Base-by-base conservation (phyloP, 129 eudicot species). In the Kitagawia praeruptora region DNA sequence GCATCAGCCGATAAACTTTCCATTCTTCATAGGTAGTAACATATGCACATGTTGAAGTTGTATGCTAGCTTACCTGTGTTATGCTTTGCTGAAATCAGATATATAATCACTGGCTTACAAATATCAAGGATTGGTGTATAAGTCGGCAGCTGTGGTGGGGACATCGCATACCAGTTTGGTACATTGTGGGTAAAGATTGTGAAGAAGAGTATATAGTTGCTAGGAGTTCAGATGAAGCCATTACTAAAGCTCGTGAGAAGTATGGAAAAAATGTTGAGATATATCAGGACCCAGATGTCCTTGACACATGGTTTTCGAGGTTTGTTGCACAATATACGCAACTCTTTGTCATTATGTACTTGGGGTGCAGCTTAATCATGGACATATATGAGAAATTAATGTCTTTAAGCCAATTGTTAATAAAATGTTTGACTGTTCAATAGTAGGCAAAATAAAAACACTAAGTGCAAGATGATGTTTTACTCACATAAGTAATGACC, bases 281-380 rank as follows among this genome's bases (percentile, higher is more conserved):
- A 79, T 92, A 92, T 90, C 99, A 96, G 88, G 99, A 96, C 76
- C 98, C 99, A 77, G 99, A 96, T 89, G 99, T 96, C 83, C 97
- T 96, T 75, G 99, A 96, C 83, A 96, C 99, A 75, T 96, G 99
- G 99, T 96, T 96, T 87, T 96, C 99, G 11, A 95, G 98, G 98
- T 95, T 81, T n/a, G 87, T 85, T 42, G 53, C 16, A 25, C 81
- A 44, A 69, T 75, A 61, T 48, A 38, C 71, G 31, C 75, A 64
- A 18, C 23, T 41, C 40, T 6, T 19, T 31, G 40, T 42, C 58
- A 11, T n/a, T 41, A 5, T 44, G 19, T 44, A 23, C 9, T 61
- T 25, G 1, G 9, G 15, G 0, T 72, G 77, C 34, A 74, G 39
- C 54, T 44, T 74, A 28, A 44, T 41, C 37, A 23, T 23, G 31